Evolutionary conservation across 2,329 filamentous ascomycete genomes (phyloP), one percentile per base, ranked within the genome.

Genomic region (Aureobasidium musti): DNA sequence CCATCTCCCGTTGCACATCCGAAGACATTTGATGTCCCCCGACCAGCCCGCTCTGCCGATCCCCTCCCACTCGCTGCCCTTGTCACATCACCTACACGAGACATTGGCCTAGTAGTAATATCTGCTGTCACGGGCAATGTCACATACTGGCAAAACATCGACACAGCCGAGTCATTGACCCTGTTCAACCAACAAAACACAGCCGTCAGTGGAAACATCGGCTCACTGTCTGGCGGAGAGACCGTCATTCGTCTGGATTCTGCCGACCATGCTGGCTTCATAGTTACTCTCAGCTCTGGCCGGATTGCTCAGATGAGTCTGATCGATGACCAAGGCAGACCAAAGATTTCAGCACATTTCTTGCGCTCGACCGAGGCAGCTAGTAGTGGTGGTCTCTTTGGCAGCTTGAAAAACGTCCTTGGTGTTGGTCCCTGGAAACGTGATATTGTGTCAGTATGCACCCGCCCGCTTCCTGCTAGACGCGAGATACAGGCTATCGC

Each of bases 141-240:
- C 63, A 89, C 91, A 52, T 98, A 95, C 77, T 98, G 95, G 92
- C 95, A 98, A 76, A 96, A 92, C 45, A 91, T 98, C 69, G 92
- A 94, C 66, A 92, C 88, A 76, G 92, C 92, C 11, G 91, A 92
- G 45, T 92, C 91, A 0, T 84, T 96, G 65, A 91, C 91, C 69
- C 86, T 96, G 47, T 91, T 94, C 73, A 89, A 90, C 70, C 90
- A 96, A 75, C 90, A 91, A 73, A 88, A 90, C 70, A 89, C 88
- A 70, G 91, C 91, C 19, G 86, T 96, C 19, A 91, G 96, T 73
- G 87, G 91, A 53, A 81, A 81, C 2, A 87, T 97, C 69, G 82
- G 86, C 2, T 89, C 90, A 68, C 72, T 97, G 78, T 87, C 89
- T 64, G 90, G 89, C 0, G 89, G 91, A 53, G 95, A 99, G 77